Evolutionary conservation across 2,329 filamentous ascomycete genomes (phyloP).

Genomic region (Acrocalymma vagum): DNA sequence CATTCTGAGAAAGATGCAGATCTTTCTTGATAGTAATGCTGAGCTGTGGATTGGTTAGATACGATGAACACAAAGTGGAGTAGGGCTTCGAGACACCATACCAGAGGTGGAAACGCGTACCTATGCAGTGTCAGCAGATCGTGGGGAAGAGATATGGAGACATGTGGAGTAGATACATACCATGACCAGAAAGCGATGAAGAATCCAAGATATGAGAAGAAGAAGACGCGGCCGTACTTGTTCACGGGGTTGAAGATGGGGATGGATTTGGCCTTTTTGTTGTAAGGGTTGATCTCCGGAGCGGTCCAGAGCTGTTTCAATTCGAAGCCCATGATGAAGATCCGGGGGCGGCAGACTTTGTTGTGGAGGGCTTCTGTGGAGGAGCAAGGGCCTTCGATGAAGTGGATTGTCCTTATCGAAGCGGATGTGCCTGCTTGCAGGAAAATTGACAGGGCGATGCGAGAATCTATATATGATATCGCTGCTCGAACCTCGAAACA

Average conservation of each 20-base stretch:
- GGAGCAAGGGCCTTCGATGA: conserved; percentile 14
- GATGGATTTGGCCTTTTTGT: conserved; percentile 81
- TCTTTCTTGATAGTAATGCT: conserved; percentile 77
- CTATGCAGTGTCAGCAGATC: conserved; percentile 48
- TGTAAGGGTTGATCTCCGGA: conserved; percentile 84
- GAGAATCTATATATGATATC: conserved; percentile 33
- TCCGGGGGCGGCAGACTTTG: conserved; percentile 8
- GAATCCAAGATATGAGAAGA: conserved; percentile 88
- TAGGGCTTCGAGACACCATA: conserved; percentile 48
- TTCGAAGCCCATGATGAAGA: conserved; percentile 42
- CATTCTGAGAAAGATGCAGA: conserved; percentile 71
- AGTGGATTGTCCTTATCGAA: conserved; percentile 6
- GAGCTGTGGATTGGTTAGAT: conserved; percentile 55
- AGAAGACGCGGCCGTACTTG: conserved; percentile 85
- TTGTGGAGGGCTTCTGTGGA: no score
- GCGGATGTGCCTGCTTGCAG: conserved; percentile 21
- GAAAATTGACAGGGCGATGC: conserved; percentile 18
- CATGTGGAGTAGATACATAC: conserved; percentile 47
- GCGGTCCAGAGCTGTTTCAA: conserved; percentile 51
- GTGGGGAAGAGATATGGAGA: conserved; percentile 9
- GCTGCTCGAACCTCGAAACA: conserved; percentile 20
- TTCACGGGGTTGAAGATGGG: conserved; percentile 81
- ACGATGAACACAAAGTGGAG: conserved; percentile 3
- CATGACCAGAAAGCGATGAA: conserved; percentile 89
- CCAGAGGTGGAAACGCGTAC: conserved; percentile 90